These are phyloP conservation scores for Diversispora epigaea DNA, from an alignment of 192 early-diverging fungal species.

Conservation along the genomic window DNA sequence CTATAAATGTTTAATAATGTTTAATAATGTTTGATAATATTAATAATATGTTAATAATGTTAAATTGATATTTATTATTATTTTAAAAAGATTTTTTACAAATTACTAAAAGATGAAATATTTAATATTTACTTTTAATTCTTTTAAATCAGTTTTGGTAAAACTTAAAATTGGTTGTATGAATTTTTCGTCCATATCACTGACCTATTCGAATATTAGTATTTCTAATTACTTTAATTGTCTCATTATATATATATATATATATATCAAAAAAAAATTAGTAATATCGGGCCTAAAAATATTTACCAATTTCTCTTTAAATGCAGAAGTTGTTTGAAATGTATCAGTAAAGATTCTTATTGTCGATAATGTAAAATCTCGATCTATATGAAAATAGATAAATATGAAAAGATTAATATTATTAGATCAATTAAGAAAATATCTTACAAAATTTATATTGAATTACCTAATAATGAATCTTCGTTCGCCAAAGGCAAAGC, in stretches of 20 bases:
- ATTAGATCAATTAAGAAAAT: no score
- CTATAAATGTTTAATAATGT: constrained; percentile 28
- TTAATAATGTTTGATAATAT: constrained; percentile 4
- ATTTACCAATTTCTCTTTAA: constrained; percentile 49
- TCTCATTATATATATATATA: background rate
- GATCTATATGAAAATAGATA: constrained; percentile 30
- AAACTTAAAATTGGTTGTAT: constrained; percentile 58
- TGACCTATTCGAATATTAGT: constrained; percentile 39
- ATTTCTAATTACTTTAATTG: background rate
- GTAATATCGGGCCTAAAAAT: background rate
- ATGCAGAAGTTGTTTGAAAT: constrained; percentile 49
- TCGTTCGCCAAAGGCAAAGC: constrained; percentile 24
- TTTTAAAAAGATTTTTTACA: background rate
- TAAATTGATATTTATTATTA: no score
- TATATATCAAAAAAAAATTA: no score
- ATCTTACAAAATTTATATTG: background rate
- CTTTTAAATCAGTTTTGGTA: constrained; percentile 61
- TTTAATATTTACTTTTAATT: constrained; percentile 58
- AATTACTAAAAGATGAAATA: constrained; percentile 16
- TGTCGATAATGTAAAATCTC: constrained; percentile 46
- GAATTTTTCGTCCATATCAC: constrained; percentile 59
- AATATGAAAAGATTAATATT: no score
- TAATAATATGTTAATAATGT: constrained; percentile 5
- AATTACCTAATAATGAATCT: constrained; percentile 37
- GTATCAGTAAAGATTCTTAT: constrained; percentile 44